phyloP scores from a whole-genome alignment of 2,329 filamentous ascomycete genomes.

The Ophiostoma sp. region DNA sequence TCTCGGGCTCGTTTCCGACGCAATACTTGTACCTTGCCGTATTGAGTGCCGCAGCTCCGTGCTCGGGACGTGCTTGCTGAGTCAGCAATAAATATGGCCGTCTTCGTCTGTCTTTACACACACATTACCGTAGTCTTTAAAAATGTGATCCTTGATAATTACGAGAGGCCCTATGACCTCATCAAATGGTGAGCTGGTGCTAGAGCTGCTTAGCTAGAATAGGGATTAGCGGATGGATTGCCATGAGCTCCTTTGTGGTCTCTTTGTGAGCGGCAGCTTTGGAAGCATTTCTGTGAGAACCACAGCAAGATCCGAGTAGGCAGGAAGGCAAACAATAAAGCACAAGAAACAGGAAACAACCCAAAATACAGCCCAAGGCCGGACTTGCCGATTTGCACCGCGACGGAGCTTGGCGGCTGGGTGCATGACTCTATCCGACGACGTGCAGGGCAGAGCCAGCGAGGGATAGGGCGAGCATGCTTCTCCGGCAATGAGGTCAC shows the following conservation, averaged over 20 bases:
- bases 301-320: neutral
- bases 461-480: neutral
- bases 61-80: conserved; percentile 3
- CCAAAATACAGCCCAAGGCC: neutral
- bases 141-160: neutral
- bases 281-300: neutral
- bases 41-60: neutral
- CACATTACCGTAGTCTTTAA: neutral
- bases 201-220: neutral
- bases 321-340: neutral
- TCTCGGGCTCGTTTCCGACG: neutral
- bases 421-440: conserved; percentile 10
- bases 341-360: neutral
- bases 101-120: neutral
- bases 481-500: conserved; percentile 5
- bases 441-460: neutral
- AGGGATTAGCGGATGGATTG: neutral
- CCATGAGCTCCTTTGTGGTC: neutral
- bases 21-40: neutral
- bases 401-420: neutral
- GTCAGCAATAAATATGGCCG: neutral
- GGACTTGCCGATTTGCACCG: neutral
- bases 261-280: neutral
- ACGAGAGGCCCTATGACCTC: neutral
- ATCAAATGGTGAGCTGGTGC: neutral